Base-by-base conservation (phyloP, 805 yeast genomes). In the Myxozyma vanderwaltii region DNA sequence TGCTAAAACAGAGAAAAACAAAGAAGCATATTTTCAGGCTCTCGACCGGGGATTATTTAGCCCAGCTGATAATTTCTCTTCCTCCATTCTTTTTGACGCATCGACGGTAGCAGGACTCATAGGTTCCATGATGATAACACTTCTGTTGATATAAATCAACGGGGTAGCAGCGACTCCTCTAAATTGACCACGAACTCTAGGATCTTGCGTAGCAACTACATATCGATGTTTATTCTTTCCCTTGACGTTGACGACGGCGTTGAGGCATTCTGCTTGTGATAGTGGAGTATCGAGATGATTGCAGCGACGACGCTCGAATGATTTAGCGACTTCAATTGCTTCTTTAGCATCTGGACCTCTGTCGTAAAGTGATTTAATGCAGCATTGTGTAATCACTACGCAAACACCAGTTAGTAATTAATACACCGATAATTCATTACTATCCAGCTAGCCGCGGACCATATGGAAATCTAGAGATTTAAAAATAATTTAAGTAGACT, bases 51-150 rank as follows among this genome's bases (percentile, higher is more conserved):
- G 71, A 2, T 87, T 86, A 70, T 94, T 92, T 71, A 94, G 79
- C 0, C 98, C 98, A 24, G 80, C 81, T 2, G 82, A 82, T 52
- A 94, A 77, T 69, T 94, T 94, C 46, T 79, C 77, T 1, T 75
- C 71, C 73, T 94, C 99, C 41, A 79, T 76, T 29, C 73, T 67
- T 47, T 69, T 69, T 55, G 84, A 82, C 15, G 79, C 77, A 46
- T 70, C 72, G 12, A 77, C 78, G 44, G 92, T 86, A 5, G 89
- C 88, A 39, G 80, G 81, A 53, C 96, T 88, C 66, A 91, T 76
- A 6, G 97, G 97, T 74, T 94, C 99, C 94, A 94, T 84, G 27
- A 94, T 85, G 92, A 94, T 89, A 17, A 94, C 99, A 0, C 96
- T 84, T 61, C 97, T 80, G 69, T 88, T 86, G 83, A 94, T 84